These are phyloP conservation scores for Pseudogymnoascus sp. DNA, from an alignment of 2,329 filamentous ascomycete genomes.

Conservation along the genomic window DNA sequence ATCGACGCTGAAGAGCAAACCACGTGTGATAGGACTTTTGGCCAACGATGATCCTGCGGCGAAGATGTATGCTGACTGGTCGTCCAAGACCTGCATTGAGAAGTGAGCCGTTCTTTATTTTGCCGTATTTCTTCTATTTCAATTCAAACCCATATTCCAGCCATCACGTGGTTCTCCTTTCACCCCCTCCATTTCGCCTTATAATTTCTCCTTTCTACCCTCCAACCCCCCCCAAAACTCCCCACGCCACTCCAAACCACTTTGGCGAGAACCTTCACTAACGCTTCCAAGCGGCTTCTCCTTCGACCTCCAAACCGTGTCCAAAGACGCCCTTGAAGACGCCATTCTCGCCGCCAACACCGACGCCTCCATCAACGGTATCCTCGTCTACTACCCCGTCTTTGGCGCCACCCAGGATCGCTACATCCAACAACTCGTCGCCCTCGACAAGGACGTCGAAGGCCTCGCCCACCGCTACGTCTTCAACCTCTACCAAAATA, in stretches of 20 bases:
- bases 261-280: background rate
- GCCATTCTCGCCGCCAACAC: conserved; percentile 76
- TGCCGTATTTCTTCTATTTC: background rate
- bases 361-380: conserved; percentile 67
- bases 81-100: conserved; percentile 88
- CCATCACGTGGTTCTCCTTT: background rate
- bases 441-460: conserved; percentile 87
- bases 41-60: conserved; percentile 88
- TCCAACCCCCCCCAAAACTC: background rate
- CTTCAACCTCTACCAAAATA: conserved; percentile 99
- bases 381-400: conserved; percentile 98
- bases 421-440: conserved; percentile 91
- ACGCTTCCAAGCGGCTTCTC: conserved; percentile 61
- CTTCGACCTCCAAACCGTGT: conserved; percentile 75
- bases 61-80: conserved; percentile 92
- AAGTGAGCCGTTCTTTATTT: conserved; percentile 57
- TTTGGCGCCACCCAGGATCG: conserved; percentile 81
- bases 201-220: background rate
- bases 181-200: background rate
- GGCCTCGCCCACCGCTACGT: conserved; percentile 89
- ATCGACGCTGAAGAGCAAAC: conserved; percentile 60
- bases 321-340: conserved; percentile 85
- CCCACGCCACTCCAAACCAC: background rate
- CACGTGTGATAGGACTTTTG: conserved; percentile 81
- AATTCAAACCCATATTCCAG: background rate